Percentiles rank a stretch among this genome's conserved stretches.
These are phyloP conservation scores for Botrytis pseudocinerea DNA, from an alignment of 2,329 filamentous ascomycete species.

Conservation along the genomic window DNA sequence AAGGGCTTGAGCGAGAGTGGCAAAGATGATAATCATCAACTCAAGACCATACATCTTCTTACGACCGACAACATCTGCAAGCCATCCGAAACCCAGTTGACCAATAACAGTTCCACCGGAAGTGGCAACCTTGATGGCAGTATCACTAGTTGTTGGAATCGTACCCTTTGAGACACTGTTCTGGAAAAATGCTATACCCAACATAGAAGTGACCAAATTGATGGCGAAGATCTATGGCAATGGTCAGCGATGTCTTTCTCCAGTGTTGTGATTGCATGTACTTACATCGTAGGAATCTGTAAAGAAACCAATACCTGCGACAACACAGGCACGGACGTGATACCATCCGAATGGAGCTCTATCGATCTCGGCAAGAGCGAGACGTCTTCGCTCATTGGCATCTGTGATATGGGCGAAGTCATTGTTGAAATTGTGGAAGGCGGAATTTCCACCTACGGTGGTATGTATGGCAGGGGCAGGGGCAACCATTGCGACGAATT, in stretches of 20 bases:
- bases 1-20: conserved; percentile 71
- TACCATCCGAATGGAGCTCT: conserved; percentile 79
- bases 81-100: conserved; percentile 75
- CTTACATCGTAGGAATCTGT: conserved; percentile 87
- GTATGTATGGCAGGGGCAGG: conserved; percentile 65
- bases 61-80: conserved; percentile 76
- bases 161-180: conserved; percentile 44
- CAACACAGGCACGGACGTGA: conserved; percentile 72
- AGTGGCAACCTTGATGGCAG: conserved; percentile 81
- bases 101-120: conserved; percentile 82
- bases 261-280: conserved; percentile 35
- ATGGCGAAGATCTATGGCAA: conserved; percentile 39
- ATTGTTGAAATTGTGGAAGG: conserved; percentile 78
- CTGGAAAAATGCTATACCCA: conserved; percentile 38
- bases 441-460: conserved; percentile 66
- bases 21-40: conserved; percentile 77
- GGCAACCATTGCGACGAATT: conserved; percentile 39
- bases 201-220: conserved; percentile 38
- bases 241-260: conserved; percentile 38
- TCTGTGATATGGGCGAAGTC: conserved; percentile 67
- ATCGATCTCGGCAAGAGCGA: conserved; percentile 80
- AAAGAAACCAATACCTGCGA: conserved; percentile 86
- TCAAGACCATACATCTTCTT: conserved; percentile 79
- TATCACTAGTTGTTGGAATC: conserved; percentile 69
- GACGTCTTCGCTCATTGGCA: conserved; percentile 74